A percentile compares a stretch with the other conserved stretches of the same genome.
Conservation (phyloP, 108 stramenopile genomes). For the Mayamaea pseudoterrestris region DNA sequence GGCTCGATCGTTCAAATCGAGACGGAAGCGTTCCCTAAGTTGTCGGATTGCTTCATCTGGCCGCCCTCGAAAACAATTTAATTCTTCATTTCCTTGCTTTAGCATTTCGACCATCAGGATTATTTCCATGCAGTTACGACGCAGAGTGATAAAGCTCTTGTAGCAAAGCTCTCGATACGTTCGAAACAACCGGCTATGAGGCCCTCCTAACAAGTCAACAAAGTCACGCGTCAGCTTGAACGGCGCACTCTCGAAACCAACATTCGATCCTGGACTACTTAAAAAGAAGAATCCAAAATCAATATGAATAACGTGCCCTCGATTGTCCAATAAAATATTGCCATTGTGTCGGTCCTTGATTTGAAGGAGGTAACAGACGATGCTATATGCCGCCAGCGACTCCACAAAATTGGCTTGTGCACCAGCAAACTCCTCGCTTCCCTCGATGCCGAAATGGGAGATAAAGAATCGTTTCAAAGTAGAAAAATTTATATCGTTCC, state of each 20-base stretch:
- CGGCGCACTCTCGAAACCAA: constrained; percentile 90
- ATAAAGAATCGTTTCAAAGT: constrained; percentile 77
- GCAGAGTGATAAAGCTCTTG: constrained; percentile 73
- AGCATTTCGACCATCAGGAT: constrained; percentile 91
- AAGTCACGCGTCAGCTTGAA: constrained; percentile 96
- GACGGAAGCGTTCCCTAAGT: constrained; percentile 73
- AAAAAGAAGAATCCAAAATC: constrained; percentile 91
- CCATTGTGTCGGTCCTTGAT: constrained; percentile 97
- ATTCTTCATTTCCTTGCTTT: constrained; percentile 81
- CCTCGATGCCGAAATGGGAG: constrained; percentile 65
- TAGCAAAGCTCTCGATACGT: constrained; percentile 84
- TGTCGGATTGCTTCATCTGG: constrained; percentile 74
- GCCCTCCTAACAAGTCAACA: constrained; percentile 88
- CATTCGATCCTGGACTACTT: constrained; percentile 88
- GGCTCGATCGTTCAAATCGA: constrained; percentile 68
- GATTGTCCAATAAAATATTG: constrained; percentile 89
- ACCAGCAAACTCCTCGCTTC: constrained; percentile 36
- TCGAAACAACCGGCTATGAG: constrained; percentile 63
- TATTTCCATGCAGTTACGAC: constrained; percentile 80
- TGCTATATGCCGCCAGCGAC: constrained; percentile 87
- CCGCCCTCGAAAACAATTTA: constrained; percentile 87
- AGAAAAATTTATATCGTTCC: constrained; percentile 72
- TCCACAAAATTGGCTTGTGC: constrained; percentile 89
- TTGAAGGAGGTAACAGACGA: constrained; percentile 90
- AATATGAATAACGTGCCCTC: constrained; percentile 92